Base-by-base conservation (phyloP, 305 asterid genomes). In the Fraxinus nigra region DNA sequence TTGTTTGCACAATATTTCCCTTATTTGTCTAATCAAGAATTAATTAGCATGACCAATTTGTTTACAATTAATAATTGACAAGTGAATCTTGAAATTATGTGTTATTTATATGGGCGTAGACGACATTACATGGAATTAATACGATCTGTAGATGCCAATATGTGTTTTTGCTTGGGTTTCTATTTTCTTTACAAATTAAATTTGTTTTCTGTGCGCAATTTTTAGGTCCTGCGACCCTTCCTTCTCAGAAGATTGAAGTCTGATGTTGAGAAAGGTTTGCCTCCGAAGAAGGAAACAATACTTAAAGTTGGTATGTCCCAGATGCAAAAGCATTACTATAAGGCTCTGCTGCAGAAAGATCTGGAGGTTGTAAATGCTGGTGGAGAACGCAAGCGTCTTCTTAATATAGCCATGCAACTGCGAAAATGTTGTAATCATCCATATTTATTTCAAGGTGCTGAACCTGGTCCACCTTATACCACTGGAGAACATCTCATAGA, bases 271-370 rank as follows among this genome's bases (percentile, higher is more conserved):
- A 97, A 97, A 89, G 99, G 99, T 77, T 88, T 97, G 81, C 99
- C 99, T 82, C 99, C 99, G 56, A 97, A 97, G 92, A 97, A 97
- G 85, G 98, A 97, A 89, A 97, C 99, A 4, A 97, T 97, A 85
- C 98, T 97, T 79, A 97, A 97, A 91, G 98, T 97, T 82, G 98
- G 98, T 37, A 95, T 97, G 98, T 95, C 99, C 82, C 99, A 97
- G 92, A 91, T 97, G 98, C 99, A 97, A 88, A 97, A 97, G 90
- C 94, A 97, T 73, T 94, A 91, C 82, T 97, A 97, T 46, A 91
- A 80, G 86, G 98, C 99, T 84, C 87, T 97, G 87, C 88, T 97
- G 88, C 99, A 97, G 92, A 97, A 97, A 89, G 99, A 97, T 95
- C 93, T 97, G 34, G 99, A 97, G 83, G 99, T 97, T 89, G 96